Percentiles rank a stretch among this genome's conserved stretches.
Evolutionary conservation across 495 filamentous ascomycete genomes (phyloP).

Genomic region (Staphylotrichum longicolle): DNA sequence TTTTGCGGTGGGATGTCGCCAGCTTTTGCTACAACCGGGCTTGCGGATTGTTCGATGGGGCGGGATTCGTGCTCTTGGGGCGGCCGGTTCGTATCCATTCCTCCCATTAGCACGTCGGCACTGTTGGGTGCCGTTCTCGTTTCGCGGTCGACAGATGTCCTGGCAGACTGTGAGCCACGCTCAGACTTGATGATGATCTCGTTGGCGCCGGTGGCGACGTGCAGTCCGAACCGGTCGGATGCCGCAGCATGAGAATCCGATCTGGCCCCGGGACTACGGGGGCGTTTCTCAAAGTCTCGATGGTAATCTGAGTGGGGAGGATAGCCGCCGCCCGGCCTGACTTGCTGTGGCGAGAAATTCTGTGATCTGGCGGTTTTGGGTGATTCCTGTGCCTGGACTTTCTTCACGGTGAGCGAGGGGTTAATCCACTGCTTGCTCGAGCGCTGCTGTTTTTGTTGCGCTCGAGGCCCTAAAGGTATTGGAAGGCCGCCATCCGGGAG

Average conservation of each 20-base stretch:
- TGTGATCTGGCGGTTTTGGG: slow-evolving; percentile 44
- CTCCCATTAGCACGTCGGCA: slow-evolving; percentile 27
- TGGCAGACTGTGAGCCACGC: slow-evolving; percentile 41
- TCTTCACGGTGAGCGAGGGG: slow-evolving; percentile 45
- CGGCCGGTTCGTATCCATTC: slow-evolving; percentile 15
- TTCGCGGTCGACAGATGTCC: slow-evolving; percentile 41
- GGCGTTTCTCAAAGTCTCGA: slow-evolving; percentile 40
- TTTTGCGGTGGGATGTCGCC: not conserved
- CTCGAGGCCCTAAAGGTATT: slow-evolving; percentile 60
- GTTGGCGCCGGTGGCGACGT: slow-evolving; percentile 36
- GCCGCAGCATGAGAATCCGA: slow-evolving; percentile 32
- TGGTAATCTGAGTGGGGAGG: slow-evolving; percentile 42
- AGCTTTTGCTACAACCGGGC: slow-evolving; percentile 11
- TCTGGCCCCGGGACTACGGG: slow-evolving; percentile 48
- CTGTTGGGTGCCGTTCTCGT: slow-evolving; percentile 21
- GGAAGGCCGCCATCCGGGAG: slow-evolving; percentile 53
- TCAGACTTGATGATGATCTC: slow-evolving; percentile 37
- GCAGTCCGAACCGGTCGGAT: slow-evolving; percentile 35
- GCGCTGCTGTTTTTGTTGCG: slow-evolving; percentile 42
- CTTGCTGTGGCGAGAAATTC: slow-evolving; percentile 43
- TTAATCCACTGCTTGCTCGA: slow-evolving; percentile 64
- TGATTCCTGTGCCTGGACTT: slow-evolving; percentile 41
- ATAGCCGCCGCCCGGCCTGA: slow-evolving; percentile 37
- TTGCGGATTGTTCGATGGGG: not conserved
- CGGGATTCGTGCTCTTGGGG: slow-evolving; percentile 15